Evolutionary conservation across 768 basidiomycete species (phyloP), one percentile per base, ranked within the genome.

Genomic region (Pleurotus cornucopiae): DNA sequence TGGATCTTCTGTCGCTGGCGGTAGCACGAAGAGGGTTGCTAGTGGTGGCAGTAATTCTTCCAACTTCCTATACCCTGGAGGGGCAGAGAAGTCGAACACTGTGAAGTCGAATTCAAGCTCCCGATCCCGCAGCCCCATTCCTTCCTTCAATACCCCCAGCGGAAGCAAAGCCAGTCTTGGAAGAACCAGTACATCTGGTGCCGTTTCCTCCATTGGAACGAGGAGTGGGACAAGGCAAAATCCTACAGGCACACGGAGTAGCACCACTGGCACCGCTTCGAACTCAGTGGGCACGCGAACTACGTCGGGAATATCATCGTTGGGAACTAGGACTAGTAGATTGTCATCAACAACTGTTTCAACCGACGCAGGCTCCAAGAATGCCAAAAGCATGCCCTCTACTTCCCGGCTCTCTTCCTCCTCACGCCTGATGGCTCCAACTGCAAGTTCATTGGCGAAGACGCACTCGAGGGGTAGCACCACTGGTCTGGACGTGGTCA

Each of bases 401-500:
- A 18, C 38, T 13, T 25, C 30, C 14, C 56, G 56, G 63, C 65
- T n/a, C 65, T 69, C 21, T 60, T 58, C 62, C 4, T 64, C 69
- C 2, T 78, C 76, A 2, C 78, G 84, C 38, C 72, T 91, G 11
- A 71, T 87, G 49, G 88, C 88, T 0, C 89, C 89, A 0, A 91
- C 89, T 0, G 88, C 85, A 1, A 89, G 88, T 62, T 91, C 89
- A 1, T 70, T 90, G 20, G 89, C 89, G 2, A 88, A 84, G 72
- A 73, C 66, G 20, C 71, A 62, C 51, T 61, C 66, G 12, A 45
- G 57, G 13, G 39, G 38, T 16, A 45, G 44, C 16, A 18, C 56
- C 5, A 54, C 18, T 18, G 46, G 40, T 12, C 13, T 47, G 21
- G 53, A 45, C 30, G 30, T 23, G 16, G 51, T 41, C 13, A 44